Evolutionary conservation across 192 early-diverging fungal genomes (phyloP).

Genomic region (Coemansia aciculifera): DNA sequence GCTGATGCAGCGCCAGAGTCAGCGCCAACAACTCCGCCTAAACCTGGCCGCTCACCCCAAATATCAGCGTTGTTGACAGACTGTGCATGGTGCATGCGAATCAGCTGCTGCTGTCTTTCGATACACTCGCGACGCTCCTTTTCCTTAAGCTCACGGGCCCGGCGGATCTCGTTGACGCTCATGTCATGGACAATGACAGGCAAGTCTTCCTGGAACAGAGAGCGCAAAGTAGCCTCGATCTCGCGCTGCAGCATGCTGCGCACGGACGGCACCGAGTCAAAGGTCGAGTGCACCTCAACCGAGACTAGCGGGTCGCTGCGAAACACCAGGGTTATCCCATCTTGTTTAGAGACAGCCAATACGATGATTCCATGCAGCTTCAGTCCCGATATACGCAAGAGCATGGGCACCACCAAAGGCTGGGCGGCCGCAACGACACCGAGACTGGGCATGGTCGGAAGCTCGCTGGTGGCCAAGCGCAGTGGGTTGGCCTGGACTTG

Average conservation of each 20-base stretch:
- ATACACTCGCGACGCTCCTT: constrained; percentile 59
- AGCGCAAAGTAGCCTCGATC: constrained; percentile 86
- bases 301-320: constrained; percentile 96
- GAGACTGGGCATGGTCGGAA: constrained; percentile 63
- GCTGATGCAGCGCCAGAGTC: constrained; percentile 38
- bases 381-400: constrained; percentile 85
- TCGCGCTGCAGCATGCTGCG: constrained; percentile 83
- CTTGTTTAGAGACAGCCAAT: constrained; percentile 89
- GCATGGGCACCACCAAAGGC: constrained; percentile 96
- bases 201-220: constrained; percentile 92
- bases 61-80: constrained; percentile 14
- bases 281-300: constrained; percentile 94
- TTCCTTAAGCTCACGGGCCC: constrained; percentile 38
- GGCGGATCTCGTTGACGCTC: constrained; percentile 57
- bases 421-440: constrained; percentile 85
- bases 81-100: constrained; percentile 32
- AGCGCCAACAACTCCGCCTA: background rate
- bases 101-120: constrained; percentile 58
- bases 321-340: constrained; percentile 94
- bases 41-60: constrained; percentile 11
- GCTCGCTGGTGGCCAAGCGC: constrained; percentile 54
- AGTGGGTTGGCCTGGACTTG: constrained; percentile 77
- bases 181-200: constrained; percentile 92
- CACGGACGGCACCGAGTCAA: constrained; percentile 89
- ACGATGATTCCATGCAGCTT: constrained; percentile 89